A percentile compares a stretch with the other conserved stretches of the same genome.
Evolutionary conservation across 2,329 filamentous ascomycete species (phyloP).

Genomic region (Aspergillus eucalypticola): DNA sequence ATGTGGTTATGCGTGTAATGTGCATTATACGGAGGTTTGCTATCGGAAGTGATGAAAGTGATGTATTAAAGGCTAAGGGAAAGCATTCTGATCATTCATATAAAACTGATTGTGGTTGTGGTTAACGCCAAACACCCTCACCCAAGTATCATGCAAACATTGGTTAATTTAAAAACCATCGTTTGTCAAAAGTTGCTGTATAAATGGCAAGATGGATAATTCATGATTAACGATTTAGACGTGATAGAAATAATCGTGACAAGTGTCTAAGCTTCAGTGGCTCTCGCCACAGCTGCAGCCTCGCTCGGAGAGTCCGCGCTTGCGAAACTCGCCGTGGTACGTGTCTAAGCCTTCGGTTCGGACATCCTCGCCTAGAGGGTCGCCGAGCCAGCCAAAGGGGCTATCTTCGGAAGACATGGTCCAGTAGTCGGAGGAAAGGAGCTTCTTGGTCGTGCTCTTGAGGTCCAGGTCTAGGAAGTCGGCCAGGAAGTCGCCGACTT

Average conservation of each 20-base stretch:
- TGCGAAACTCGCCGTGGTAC: slow-evolving; percentile 49
- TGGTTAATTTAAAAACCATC: not conserved
- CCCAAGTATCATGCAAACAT: not conserved
- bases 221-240: not conserved
- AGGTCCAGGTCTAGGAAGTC: slow-evolving; percentile 80
- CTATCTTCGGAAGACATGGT: slow-evolving; percentile 19
- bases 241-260: not conserved
- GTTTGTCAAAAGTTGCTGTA: not conserved
- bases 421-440: slow-evolving; percentile 49
- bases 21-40: too few species aligned
- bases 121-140: not conserved
- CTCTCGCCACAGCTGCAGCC: slow-evolving; percentile 33
- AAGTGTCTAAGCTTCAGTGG: slow-evolving; percentile 6
- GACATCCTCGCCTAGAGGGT: slow-evolving; percentile 39
- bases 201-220: not conserved
- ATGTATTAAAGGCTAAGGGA: too few species aligned
- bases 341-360: slow-evolving; percentile 43
- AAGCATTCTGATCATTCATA: too few species aligned
- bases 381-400: slow-evolving; percentile 43
- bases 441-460: slow-evolving; percentile 71
- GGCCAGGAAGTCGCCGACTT: slow-evolving; percentile 79
- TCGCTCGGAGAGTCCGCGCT: slow-evolving; percentile 23
- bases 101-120: too few species aligned
- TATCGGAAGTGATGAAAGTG: too few species aligned
- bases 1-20: too few species aligned